Evolutionary conservation across 768 basidiomycete genomes (phyloP), one percentile per base, ranked within the genome.

Genomic region (Termitomyces sp.): DNA sequence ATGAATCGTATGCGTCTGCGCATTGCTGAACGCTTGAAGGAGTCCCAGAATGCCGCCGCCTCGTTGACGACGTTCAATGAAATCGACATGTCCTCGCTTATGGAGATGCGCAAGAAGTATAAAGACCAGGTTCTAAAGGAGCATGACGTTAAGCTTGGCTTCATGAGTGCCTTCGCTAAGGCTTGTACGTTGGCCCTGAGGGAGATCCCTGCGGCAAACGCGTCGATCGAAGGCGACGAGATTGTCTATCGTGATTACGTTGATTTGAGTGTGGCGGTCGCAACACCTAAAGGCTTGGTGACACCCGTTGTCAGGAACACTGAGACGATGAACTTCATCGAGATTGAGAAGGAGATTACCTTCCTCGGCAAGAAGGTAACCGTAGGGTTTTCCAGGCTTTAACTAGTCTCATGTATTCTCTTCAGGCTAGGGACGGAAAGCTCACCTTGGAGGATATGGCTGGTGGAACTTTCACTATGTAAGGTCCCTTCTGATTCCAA

Each of bases 21-120:
- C 59, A 99, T 99, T 66, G 89, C 95, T 46, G 93, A 95, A 74
- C 94, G 96, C 52, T 84, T 99, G 70, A 99, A 99, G 77, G 89
- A 97, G 70, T 96, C 95, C 23, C 96, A 99, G 72, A 97, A 98
- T 69, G 84, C 91, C 19, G 97, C 96, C 4, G 96, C 96, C 46
- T 95, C 94, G 49, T 73, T 98, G 58, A 98, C 97, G 34, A 98
- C 96, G 25, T 99, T 99, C 83, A 98, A 99, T 77, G 96, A 99
- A 75, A 92, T 99, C 68, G 96, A 98, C 78, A 98, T 99, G 96
- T 94, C 93, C 41, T 88, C 91, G 42, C 76, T 98, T 55, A 90
- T 97, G 77, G 86, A 88, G 41, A 85, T 98, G 86, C 90, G 96
- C 66, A 84, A 88, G 69, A 84, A 87, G 69, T 95, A 94, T 84